Conservation (phyloP, 2,329 filamentous ascomycete species). For the Septoria linicola region DNA sequence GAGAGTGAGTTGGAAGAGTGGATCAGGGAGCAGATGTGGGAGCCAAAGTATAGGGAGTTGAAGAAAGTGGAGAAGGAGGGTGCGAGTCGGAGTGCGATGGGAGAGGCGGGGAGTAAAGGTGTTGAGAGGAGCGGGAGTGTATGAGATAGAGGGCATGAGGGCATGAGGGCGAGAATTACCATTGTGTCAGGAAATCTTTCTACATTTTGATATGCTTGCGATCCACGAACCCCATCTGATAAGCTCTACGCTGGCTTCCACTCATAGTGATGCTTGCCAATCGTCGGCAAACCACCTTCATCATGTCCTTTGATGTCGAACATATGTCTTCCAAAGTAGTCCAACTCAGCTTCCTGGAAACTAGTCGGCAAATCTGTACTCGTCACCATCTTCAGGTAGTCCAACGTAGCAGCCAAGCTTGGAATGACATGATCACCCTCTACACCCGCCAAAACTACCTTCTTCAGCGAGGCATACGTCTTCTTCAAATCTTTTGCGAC, state of each 20-base stretch:
- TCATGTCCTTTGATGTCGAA: constrained; percentile 59
- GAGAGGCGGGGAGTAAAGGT: constrained; percentile 13
- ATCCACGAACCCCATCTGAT: neutral
- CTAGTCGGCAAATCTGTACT: constrained; percentile 62
- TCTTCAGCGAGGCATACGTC: constrained; percentile 54
- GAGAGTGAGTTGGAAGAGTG: constrained; percentile 63
- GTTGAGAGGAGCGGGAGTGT: neutral
- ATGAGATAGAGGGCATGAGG: neutral
- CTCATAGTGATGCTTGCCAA: constrained; percentile 63
- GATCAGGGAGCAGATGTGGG: constrained; percentile 80
- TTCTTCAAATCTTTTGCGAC: constrained; percentile 56
- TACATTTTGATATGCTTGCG: neutral
- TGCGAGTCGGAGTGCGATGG: constrained; percentile 8
- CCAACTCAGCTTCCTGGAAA: constrained; percentile 70
- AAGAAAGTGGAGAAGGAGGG: constrained; percentile 3
- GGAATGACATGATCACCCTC: constrained; percentile 61
- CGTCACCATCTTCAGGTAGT: constrained; percentile 65
- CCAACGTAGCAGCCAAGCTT: constrained; percentile 60
- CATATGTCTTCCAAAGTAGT: constrained; percentile 68
- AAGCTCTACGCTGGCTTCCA: constrained; percentile 51
- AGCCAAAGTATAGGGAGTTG: constrained; percentile 56
- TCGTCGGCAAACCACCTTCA: constrained; percentile 51
- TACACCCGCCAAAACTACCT: constrained; percentile 55
- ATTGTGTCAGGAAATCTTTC: neutral
- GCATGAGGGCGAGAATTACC: neutral